These are phyloP conservation scores for Trichoderma parareesei DNA, from an alignment of 495 filamentous ascomycete species.

Conservation along the genomic window DNA sequence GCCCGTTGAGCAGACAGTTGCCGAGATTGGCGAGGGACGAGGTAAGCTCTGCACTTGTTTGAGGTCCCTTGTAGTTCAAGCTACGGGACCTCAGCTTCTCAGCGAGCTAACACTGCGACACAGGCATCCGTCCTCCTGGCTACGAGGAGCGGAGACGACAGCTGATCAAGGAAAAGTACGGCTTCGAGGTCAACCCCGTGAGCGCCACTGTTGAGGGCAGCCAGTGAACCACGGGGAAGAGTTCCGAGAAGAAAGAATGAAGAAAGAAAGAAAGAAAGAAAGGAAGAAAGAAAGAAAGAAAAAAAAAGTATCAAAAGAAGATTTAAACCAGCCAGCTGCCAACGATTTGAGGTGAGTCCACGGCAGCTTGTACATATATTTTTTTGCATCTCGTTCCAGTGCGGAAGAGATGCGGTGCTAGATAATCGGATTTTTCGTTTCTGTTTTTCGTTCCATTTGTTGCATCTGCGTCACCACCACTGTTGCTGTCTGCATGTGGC, in stretches of 20 bases:
- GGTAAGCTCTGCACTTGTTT: slow-evolving; percentile 39
- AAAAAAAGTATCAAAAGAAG: slow-evolving; percentile 15
- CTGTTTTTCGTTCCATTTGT: background rate
- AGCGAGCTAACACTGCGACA: background rate
- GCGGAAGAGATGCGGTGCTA: slow-evolving; percentile 12
- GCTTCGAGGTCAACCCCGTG: slow-evolving; percentile 66
- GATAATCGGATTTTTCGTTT: slow-evolving; percentile 25
- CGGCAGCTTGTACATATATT: slow-evolving; percentile 20
- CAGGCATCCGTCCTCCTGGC: slow-evolving; percentile 75
- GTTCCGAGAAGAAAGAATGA: background rate
- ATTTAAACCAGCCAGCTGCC: slow-evolving; percentile 10
- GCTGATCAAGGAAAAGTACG: slow-evolving; percentile 83
- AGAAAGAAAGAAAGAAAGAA: no score
- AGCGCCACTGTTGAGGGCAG: slow-evolving; percentile 22
- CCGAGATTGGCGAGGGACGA: slow-evolving; percentile 81
- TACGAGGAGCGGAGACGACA: slow-evolving; percentile 80
- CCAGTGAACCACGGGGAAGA: background rate
- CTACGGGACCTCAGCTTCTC: background rate
- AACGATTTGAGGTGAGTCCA: slow-evolving; percentile 11
- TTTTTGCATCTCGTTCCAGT: slow-evolving; percentile 8
- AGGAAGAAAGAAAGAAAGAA: no score
- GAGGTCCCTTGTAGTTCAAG: no score
- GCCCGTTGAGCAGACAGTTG: slow-evolving; percentile 74
- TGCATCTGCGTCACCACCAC: background rate
- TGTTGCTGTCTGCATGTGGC: background rate